Percentiles rank a stretch among this genome's conserved stretches.
These are phyloP conservation scores for Ammopiptanthus mongolicus DNA, from an alignment of 306 rosid genomes.

Conservation along the genomic window DNA sequence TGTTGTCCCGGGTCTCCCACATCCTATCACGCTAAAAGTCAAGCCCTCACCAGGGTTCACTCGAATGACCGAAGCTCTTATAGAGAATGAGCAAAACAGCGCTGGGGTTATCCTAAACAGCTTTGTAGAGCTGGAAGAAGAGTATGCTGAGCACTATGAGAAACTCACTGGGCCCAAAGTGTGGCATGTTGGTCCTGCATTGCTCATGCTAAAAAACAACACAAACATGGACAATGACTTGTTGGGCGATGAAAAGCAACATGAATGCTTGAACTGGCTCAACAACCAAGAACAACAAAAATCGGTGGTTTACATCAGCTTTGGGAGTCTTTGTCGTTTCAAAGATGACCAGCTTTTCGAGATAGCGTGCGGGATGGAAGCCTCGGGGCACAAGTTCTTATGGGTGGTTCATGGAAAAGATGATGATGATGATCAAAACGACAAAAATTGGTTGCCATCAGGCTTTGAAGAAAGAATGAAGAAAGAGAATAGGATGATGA, in stretches of 20 bases:
- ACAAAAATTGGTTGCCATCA: neutral
- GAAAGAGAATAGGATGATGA: neutral
- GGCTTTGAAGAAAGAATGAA: conserved; percentile 7
- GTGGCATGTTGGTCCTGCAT: conserved; percentile 27
- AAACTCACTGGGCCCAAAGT: conserved; percentile 15
- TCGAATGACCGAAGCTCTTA: too few relatives aligned
- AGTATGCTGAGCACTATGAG: conserved; percentile 10
- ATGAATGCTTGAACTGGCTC: conserved; percentile 23
- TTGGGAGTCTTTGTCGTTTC: conserved; percentile 13
- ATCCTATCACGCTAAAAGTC: neutral
- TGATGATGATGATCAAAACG: neutral
- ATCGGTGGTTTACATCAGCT: conserved; percentile 26
- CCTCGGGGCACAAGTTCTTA: neutral
- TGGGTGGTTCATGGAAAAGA: conserved; percentile 2
- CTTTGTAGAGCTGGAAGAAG: conserved; percentile 17
- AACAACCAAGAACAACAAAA: neutral
- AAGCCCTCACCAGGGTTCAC: neutral
- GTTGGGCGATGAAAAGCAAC: neutral
- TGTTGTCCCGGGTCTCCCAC: conserved; percentile 17
- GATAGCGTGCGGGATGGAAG: conserved; percentile 12
- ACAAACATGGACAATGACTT: neutral
- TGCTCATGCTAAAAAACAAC: neutral
- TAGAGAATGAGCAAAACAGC: neutral
- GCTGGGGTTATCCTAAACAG: conserved; percentile 15
- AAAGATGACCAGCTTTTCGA: neutral